phyloP scores from a whole-genome alignment of 2,329 filamentous ascomycete species.

The Phyllosticta ampelicida region DNA sequence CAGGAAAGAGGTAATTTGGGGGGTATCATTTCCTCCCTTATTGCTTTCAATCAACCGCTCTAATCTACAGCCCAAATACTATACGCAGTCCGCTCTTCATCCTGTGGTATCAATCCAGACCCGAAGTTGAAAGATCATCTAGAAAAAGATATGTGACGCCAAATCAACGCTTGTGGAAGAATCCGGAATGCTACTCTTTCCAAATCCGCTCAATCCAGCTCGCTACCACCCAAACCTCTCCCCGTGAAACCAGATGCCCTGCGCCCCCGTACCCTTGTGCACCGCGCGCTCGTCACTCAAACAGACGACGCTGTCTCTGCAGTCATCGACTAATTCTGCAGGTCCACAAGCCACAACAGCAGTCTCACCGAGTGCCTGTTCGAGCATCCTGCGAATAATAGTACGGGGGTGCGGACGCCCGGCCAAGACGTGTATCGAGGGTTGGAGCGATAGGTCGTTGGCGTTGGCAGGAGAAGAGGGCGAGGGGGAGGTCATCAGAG shows the following conservation, averaged over 20 bases:
- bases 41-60: no score
- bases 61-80: no score
- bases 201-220: no score
- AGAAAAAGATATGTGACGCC: no score
- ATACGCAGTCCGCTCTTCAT: no score
- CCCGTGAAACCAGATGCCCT: conserved; percentile 51
- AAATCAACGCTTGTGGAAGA: no score
- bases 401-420: conserved; percentile 43
- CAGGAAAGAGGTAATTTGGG: no score
- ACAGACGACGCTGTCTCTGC: conserved; percentile 43
- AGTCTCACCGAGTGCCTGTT: conserved; percentile 50
- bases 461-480: background rate
- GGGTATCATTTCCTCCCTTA: no score
- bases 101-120: no score
- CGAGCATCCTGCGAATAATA: conserved; percentile 45
- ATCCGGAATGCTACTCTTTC: no score
- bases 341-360: conserved; percentile 54
- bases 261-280: conserved; percentile 56
- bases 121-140: no score
- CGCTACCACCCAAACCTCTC: conserved; percentile 42
- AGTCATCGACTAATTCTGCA: conserved; percentile 42
- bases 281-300: conserved; percentile 55
- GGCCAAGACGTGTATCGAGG: conserved; percentile 28
- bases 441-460: conserved; percentile 19
- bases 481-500: background rate